Percentiles rank a stretch among this genome's conserved stretches.
phyloP scores from a whole-genome alignment of 805 yeast species.

The Ogataea neopini region DNA sequence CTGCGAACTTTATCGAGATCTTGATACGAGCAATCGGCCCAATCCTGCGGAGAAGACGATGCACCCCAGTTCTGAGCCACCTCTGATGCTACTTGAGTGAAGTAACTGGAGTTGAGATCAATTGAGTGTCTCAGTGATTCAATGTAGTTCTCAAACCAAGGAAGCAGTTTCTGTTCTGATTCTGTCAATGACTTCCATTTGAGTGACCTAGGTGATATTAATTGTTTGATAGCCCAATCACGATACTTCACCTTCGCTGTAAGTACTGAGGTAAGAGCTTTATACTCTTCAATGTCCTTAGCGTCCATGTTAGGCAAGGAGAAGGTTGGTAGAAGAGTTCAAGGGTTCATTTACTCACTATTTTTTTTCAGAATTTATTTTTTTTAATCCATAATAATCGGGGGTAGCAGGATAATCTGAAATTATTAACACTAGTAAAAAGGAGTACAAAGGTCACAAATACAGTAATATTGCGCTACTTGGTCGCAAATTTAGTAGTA shows the following conservation, averaged over 20 bases:
- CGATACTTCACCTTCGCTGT: slow-evolving; percentile 36
- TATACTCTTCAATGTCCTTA: slow-evolving; percentile 31
- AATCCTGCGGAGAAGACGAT: slow-evolving; percentile 34
- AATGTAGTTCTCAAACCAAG: slow-evolving; percentile 51
- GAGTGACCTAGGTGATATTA: slow-evolving; percentile 34
- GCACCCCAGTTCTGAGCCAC: slow-evolving; percentile 56
- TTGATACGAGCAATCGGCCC: slow-evolving; percentile 42
- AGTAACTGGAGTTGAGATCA: slow-evolving; percentile 45
- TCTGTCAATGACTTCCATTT: slow-evolving; percentile 39
- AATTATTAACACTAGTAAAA: too few relatives aligned
- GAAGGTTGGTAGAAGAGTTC: too few relatives aligned
- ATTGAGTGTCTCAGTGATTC: slow-evolving; percentile 44
- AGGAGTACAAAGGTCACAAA: too few relatives aligned
- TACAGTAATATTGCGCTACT: too few relatives aligned
- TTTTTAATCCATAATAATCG: too few relatives aligned
- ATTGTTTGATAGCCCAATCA: slow-evolving; percentile 35
- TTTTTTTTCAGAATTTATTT: too few relatives aligned
- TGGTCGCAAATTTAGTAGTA: too few relatives aligned
- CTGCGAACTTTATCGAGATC: slow-evolving; percentile 62
- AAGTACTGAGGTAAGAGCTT: slow-evolving; percentile 34
- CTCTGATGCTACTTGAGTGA: slow-evolving; percentile 41
- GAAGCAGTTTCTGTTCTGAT: slow-evolving; percentile 44
- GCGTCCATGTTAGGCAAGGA: background rate
- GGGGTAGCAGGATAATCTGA: too few relatives aligned
- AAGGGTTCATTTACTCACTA: too few relatives aligned